Base-by-base conservation (phyloP, 805 yeast species). In the Barnettozyma salicaria region DNA sequence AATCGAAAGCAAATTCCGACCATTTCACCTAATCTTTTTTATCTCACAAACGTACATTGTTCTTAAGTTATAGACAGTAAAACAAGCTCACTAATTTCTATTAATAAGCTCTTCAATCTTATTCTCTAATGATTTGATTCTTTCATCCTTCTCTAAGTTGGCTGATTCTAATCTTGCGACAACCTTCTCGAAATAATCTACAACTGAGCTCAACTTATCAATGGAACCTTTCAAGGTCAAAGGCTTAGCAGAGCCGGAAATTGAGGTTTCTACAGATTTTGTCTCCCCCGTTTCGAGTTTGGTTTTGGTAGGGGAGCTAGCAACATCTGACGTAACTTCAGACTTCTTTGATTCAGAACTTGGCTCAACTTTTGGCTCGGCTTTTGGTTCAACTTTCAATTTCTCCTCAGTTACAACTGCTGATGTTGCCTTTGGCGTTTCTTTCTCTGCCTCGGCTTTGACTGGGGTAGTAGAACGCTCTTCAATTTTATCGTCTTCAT, bases 161-260 rank as follows among this genome's bases (percentile, higher is more conserved):
- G 79, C 65, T 13, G 66, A 63, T 7, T 69, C 63, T 40, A 84
- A 64, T 38, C 60, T 67, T 9, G 64, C 50, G 30, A 84, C 71
- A 30, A 78, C 74, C 0, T 60, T 38, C 54, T 83, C 88, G 32
- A 84, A 65, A 20, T 68, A 63, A 3, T 64, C 62, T 16, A 80
- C 87, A 23, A 84, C 58, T 3, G 61, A 41, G 5, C 82, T 75
- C 37, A 84, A 64, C 44, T 72, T 79, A 45, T 80, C 90, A 22
- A 83, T 79, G 1, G 87, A 76, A 8, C 75, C 80, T 50, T 80
- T 80, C 42, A 84, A 65, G 1, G 88, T 82, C 22, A 82, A 69
- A 14, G 84, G 75, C 20, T 64, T 56, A 13, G 58, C 27, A 3
- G 36, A 19, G 24, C 47, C 8, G 19, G 42, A 27, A 8, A 41